These are phyloP conservation scores for Hysterangium stoloniferum DNA, from an alignment of 768 basidiomycete species.

Conservation along the genomic window DNA sequence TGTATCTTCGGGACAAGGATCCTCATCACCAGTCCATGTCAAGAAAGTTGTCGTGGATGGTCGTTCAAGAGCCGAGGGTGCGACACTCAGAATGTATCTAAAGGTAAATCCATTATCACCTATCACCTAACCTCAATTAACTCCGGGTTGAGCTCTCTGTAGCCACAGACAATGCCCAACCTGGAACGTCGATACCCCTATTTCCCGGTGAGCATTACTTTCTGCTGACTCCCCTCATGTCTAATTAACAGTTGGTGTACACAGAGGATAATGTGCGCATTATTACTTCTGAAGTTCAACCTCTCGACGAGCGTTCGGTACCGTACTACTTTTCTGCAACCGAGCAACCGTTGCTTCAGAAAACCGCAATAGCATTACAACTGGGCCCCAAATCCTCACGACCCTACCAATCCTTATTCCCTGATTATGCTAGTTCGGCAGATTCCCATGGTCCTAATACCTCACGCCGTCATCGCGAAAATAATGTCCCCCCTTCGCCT, in stretches of 20 bases:
- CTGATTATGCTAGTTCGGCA: slow-evolving; percentile 22
- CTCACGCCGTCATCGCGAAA: slow-evolving; percentile 25
- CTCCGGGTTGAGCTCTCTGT: slow-evolving; percentile 44
- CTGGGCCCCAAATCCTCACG: slow-evolving; percentile 53
- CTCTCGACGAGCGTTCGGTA: slow-evolving; percentile 58
- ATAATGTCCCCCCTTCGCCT: slow-evolving; percentile 33
- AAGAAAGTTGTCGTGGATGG: slow-evolving; percentile 10
- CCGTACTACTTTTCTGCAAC: slow-evolving; percentile 71
- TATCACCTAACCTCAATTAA: slow-evolving; percentile 7
- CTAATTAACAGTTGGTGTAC: not conserved
- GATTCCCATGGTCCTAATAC: slow-evolving; percentile 31
- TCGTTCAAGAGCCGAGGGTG: slow-evolving; percentile 37
- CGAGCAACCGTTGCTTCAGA: slow-evolving; percentile 54
- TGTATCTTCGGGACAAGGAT: not conserved
- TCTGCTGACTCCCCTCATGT: not conserved
- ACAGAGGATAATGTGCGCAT: slow-evolving; percentile 78
- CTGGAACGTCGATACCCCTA: slow-evolving; percentile 62
- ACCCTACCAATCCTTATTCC: slow-evolving; percentile 52
- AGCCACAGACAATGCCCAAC: slow-evolving; percentile 55
- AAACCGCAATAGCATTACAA: slow-evolving; percentile 61
- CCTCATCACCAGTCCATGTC: not conserved
- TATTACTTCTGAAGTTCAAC: slow-evolving; percentile 65
- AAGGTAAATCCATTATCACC: slow-evolving; percentile 42
- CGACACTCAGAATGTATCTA: slow-evolving; percentile 65
- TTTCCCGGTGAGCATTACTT: slow-evolving; percentile 50